Evolutionary conservation across 2,329 filamentous ascomycete genomes (phyloP), one percentile per base, ranked within the genome.

Genomic region (Neofusicoccum cordaticola): DNA sequence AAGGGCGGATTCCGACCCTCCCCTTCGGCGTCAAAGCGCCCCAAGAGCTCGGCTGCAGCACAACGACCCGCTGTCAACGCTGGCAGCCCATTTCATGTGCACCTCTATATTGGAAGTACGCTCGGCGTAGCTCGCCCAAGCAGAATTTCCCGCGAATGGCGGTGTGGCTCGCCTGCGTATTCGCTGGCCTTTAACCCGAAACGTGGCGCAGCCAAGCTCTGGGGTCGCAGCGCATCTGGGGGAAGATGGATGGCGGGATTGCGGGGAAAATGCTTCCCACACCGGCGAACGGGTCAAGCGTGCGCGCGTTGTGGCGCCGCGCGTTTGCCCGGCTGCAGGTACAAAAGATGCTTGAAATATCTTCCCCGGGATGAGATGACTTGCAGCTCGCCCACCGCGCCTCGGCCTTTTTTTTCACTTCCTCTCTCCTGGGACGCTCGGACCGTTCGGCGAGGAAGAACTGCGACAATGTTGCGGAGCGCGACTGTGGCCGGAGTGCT

Each of bases 161-260:
- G 56, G 42, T 34, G 17, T 12, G 27, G 27, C 17, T 45, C 41
- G 56, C 31, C n/a, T 19, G 41, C 56, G 42, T 60, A 60, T 60
- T 60, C 56, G 56, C 41, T 60, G 31, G 15, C 12, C 31, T 15
- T 60, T 60, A 31, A 47, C 56, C 56, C 56, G 56, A 60, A 47
- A 19, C 34, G 42, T 47, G 56, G 56, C 56, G 56, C 42, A 35
- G 56, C 56, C 56, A 60, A 60, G 56, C 15, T 44, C 56, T 45
- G 56, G 56, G 56, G 56, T 15, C 17, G 27, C 56, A 37, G 12
- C 27, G 31, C 8, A 12, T 45, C 22, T 35, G 52, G 52, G 19
- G 52, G 12, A 42, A 42, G 39, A 15, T 13, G 27, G 19, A 42
- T 56, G 35, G 51, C 51, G 11, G 22, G 3, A 37, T 60, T 60